phyloP scores from a whole-genome alignment of 108 stramenopile species.

The Parmales sp. region DNA sequence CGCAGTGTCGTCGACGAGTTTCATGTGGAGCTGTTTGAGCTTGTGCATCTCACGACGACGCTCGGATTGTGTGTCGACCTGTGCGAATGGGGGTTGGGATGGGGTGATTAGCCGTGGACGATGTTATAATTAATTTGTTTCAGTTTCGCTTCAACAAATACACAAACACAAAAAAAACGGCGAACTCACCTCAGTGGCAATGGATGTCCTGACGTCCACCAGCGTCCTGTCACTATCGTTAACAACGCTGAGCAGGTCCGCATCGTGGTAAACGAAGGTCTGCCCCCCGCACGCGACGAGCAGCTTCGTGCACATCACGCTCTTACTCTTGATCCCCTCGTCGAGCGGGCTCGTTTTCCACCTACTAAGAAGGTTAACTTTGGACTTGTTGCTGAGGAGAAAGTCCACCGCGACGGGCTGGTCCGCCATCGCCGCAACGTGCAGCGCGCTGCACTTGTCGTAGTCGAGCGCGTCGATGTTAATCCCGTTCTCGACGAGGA shows the following conservation, averaged over 20 bases:
- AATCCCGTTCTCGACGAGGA: not conserved
- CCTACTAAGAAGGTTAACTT: not conserved
- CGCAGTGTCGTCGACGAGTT: not conserved
- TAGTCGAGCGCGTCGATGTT: not conserved
- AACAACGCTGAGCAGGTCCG: not conserved
- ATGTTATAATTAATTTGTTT: too few species aligned
- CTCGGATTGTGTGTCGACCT: too few species aligned
- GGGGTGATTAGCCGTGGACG: too few species aligned
- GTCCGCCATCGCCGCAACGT: conserved; percentile 10
- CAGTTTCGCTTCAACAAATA: too few species aligned
- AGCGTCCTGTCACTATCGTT: not conserved
- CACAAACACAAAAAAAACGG: too few species aligned
- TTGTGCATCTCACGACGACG: conserved; percentile 2
- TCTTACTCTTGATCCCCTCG: conserved; percentile 1
- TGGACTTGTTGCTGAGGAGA: conserved; percentile 6
- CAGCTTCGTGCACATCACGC: not conserved
- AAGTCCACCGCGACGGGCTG: conserved; percentile 8
- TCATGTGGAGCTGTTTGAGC: conserved; percentile 8
- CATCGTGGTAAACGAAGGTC: not conserved
- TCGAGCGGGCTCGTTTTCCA: not conserved
- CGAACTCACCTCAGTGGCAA: not conserved
- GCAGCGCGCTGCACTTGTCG: not conserved
- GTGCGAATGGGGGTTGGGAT: too few species aligned
- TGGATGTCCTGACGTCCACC: not conserved
- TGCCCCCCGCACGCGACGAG: conserved; percentile 5